phyloP scores from a whole-genome alignment of 1,284 basidiomycete genomes.

The Vanrija sp. region DNA sequence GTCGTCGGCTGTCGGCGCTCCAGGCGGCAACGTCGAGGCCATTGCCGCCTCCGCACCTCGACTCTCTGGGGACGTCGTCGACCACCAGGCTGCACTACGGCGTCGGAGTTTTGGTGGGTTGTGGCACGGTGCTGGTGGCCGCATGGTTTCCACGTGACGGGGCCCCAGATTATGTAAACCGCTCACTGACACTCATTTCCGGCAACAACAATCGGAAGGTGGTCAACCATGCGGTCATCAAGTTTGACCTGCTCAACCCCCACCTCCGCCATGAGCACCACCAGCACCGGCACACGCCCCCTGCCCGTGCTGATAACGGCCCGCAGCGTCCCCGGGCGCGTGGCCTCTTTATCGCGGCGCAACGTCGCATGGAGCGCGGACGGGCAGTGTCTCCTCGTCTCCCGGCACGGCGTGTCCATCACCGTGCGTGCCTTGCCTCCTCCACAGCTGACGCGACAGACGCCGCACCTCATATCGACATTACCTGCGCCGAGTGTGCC shows the following conservation, averaged over 20 bases:
- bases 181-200: too few species aligned
- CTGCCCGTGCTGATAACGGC: too few species aligned
- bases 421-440: slow-evolving; percentile 6
- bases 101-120: too few species aligned
- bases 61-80: too few species aligned
- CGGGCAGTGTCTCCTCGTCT: slow-evolving; percentile 38
- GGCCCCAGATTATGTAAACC: neutral
- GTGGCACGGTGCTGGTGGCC: neutral
- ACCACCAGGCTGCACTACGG: too few species aligned
- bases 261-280: too few species aligned
- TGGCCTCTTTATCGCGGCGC: slow-evolving; percentile 2
- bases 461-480: slow-evolving; percentile 30
- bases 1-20: too few species aligned
- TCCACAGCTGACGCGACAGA: slow-evolving; percentile 17
- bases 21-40: too few species aligned
- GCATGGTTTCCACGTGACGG: neutral
- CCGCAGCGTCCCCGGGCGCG: too few species aligned
- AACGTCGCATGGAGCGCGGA: slow-evolving; percentile 39
- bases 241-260: neutral
- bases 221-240: neutral
- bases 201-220: too few species aligned
- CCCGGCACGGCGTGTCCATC: slow-evolving; percentile 26
- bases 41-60: too few species aligned
- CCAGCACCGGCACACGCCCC: too few species aligned
- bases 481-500: slow-evolving; percentile 26